Evolutionary conservation across 2,329 filamentous ascomycete genomes (phyloP).

Genomic region (Trichoderma afroharzianum): DNA sequence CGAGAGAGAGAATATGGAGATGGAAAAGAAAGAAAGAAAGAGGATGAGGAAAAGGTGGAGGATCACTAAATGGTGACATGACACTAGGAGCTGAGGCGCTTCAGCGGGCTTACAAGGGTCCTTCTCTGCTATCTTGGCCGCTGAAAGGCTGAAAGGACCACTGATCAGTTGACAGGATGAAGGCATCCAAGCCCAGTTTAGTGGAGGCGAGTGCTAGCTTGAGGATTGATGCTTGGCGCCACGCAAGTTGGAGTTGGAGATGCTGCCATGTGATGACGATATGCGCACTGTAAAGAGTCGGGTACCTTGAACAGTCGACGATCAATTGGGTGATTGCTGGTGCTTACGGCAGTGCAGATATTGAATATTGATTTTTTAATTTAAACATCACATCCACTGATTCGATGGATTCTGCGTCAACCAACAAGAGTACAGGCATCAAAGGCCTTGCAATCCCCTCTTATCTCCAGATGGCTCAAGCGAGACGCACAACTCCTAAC

Average conservation of each 20-base stretch:
- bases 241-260: not conserved
- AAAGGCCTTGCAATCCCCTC: not conserved
- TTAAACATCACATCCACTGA: not conserved
- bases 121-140: not conserved
- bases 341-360: not conserved
- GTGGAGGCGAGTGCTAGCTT: not conserved
- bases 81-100: not conserved
- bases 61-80: not conserved
- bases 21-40: not conserved
- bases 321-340: not conserved
- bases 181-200: not conserved
- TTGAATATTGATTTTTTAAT: not conserved
- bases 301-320: not conserved
- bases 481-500: not conserved
- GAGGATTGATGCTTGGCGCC: not conserved
- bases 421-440: not conserved
- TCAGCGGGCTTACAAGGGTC: constrained; percentile 5
- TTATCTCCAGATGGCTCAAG: not conserved
- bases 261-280: not conserved
- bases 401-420: not conserved
- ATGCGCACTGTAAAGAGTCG: not conserved
- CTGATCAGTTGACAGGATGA: constrained; percentile 8
- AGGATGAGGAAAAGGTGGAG: not conserved
- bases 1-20: not conserved
- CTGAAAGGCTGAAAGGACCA: not conserved